Percentiles rank a stretch among this genome's conserved stretches.
Conservation (phyloP, 192 early-diverging fungal species). For the Thamnidium elegans region DNA sequence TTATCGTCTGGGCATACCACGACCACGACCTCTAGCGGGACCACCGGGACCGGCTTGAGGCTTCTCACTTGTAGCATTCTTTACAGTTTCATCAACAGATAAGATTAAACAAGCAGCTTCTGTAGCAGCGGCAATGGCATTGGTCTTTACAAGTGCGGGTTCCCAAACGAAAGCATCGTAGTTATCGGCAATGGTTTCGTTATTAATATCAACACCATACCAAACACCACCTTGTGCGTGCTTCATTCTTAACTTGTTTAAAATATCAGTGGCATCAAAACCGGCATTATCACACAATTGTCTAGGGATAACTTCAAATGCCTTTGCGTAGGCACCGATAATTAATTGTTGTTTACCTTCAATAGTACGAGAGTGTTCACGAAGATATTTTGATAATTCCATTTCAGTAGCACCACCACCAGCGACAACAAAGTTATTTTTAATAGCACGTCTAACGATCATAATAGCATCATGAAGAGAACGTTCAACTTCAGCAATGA, state of each 20-base stretch:
- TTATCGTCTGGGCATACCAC: slow-evolving; percentile 64
- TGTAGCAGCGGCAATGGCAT: slow-evolving; percentile 87
- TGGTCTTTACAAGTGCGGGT: slow-evolving; percentile 96
- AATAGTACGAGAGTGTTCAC: slow-evolving; percentile 88
- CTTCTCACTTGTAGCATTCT: slow-evolving; percentile 82
- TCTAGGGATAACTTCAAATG: slow-evolving; percentile 96
- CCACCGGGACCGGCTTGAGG: slow-evolving; percentile 58
- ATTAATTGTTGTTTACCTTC: slow-evolving; percentile 99
- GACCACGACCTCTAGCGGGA: slow-evolving; percentile 59
- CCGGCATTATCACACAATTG: slow-evolving; percentile 98
- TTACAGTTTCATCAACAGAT: slow-evolving; percentile 96
- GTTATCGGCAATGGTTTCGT: slow-evolving; percentile 87
- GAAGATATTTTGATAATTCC: slow-evolving; percentile 93
- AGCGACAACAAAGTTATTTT: slow-evolving; percentile 94
- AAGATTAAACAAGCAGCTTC: slow-evolving; percentile 97
- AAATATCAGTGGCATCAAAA: slow-evolving; percentile 96
- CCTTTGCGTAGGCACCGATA: slow-evolving; percentile 90
- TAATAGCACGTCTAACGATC: slow-evolving; percentile 97
- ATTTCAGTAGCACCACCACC: slow-evolving; percentile 99
- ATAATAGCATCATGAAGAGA: slow-evolving; percentile 99
- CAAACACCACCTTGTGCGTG: slow-evolving; percentile 80
- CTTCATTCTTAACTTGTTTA: slow-evolving; percentile 94
- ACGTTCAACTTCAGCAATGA: slow-evolving; percentile 98
- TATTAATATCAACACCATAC: slow-evolving; percentile 92
- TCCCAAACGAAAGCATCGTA: slow-evolving; percentile 96